A percentile compares a stretch with the other conserved stretches of the same genome.
Evolutionary conservation across 2,329 filamentous ascomycete genomes (phyloP).

Genomic region (Penicillium corylophilum): DNA sequence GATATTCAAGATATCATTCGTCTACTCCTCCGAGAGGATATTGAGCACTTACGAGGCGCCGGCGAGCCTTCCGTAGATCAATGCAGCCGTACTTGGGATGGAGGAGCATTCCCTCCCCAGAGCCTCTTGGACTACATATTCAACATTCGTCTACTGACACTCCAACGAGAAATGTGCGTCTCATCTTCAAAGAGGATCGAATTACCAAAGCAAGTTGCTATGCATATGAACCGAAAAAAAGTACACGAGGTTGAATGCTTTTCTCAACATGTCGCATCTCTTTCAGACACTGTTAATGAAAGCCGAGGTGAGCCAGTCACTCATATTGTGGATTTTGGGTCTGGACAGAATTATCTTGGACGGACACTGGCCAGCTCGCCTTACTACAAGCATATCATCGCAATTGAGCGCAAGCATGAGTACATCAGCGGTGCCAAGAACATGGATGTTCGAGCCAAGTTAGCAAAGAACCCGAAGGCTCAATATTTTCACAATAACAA

Average conservation of each 20-base stretch:
- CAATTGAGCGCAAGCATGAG: constrained; percentile 81
- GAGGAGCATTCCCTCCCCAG: constrained; percentile 46
- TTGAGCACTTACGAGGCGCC: constrained; percentile 47
- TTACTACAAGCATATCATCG: constrained; percentile 83
- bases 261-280: constrained; percentile 74
- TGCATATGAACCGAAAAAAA: constrained; percentile 97
- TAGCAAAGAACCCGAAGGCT: constrained; percentile 71
- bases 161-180: constrained; percentile 61
- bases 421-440: constrained; percentile 83
- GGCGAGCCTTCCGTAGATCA: constrained; percentile 6
- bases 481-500: constrained; percentile 82
- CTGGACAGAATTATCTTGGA: constrained; percentile 93
- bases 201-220: constrained; percentile 68
- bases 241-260: constrained; percentile 90
- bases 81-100: constrained; percentile 40
- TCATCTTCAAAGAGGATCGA: constrained; percentile 23
- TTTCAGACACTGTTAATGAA: constrained; percentile 58
- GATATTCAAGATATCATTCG: constrained; percentile 76
- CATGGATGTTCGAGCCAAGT: constrained; percentile 76
- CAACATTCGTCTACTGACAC: constrained; percentile 66
- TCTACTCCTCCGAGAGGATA: constrained; percentile 74
- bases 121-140: constrained; percentile 71
- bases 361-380: constrained; percentile 79
- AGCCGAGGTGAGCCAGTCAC: constrained; percentile 58
- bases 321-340: constrained; percentile 93